phyloP scores from a whole-genome alignment of 345 rosid genomes.

The Citrus glauca region DNA sequence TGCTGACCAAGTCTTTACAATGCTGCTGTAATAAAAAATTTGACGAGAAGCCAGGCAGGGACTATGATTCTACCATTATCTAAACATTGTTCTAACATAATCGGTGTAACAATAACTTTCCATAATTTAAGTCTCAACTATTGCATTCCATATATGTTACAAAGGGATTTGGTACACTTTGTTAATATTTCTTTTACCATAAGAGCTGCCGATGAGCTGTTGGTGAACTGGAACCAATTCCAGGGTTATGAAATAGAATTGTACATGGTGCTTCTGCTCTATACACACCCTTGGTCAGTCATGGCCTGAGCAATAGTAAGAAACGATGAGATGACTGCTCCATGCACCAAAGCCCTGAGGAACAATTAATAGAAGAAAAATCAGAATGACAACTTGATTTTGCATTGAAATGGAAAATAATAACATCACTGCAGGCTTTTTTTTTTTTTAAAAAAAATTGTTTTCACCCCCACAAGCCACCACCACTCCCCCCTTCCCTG shows the following conservation, averaged over 20 bases:
- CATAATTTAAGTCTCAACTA: neutral
- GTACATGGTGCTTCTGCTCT: constrained; percentile 18
- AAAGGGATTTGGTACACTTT: neutral
- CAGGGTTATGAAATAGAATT: constrained; percentile 2
- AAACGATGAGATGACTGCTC: constrained; percentile 87
- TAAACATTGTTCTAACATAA: constrained; percentile 9
- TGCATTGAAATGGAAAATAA: neutral
- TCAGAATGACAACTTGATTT: neutral
- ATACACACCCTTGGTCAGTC: constrained; percentile 99
- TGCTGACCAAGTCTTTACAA: neutral
- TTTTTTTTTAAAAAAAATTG: neutral
- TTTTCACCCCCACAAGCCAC: too few species aligned
- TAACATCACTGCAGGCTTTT: neutral
- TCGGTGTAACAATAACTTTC: constrained; percentile 1
- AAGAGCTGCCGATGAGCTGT: neutral
- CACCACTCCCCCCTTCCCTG: too few species aligned
- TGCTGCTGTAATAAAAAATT: neutral
- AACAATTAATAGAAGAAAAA: neutral
- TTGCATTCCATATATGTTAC: constrained; percentile 26
- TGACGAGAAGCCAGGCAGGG: neutral
- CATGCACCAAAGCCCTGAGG: constrained; percentile 79
- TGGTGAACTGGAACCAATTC: neutral
- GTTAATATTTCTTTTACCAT: constrained; percentile 1
- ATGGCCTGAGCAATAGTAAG: constrained; percentile 94
- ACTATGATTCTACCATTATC: constrained; percentile 20